phyloP scores from a whole-genome alignment of 1,284 basidiomycete genomes.

The Sphagnurus paluster region DNA sequence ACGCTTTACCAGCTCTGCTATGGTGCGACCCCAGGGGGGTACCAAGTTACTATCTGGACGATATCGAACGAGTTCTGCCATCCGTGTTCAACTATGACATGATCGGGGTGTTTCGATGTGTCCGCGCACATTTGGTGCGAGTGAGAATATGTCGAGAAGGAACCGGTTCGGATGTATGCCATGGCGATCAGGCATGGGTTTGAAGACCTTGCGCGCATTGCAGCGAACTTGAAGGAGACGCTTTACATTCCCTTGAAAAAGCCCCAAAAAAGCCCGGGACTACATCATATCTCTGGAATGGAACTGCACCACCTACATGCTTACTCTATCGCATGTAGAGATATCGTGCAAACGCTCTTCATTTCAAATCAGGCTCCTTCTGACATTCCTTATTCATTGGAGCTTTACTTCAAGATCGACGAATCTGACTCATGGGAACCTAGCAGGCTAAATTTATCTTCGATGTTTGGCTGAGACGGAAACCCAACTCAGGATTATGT shows the following conservation, averaged over 20 bases:
- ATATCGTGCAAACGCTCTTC: neutral
- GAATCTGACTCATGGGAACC: too few relatives aligned
- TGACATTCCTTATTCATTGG: too few relatives aligned
- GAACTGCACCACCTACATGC: slow-evolving; percentile 23
- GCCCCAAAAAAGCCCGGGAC: slow-evolving; percentile 16
- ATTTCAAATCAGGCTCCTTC: too few relatives aligned
- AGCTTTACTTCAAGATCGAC: too few relatives aligned
- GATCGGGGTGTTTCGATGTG: slow-evolving; percentile 13
- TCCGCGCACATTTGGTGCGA: too few relatives aligned
- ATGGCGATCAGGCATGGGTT: slow-evolving; percentile 11
- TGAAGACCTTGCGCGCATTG: slow-evolving; percentile 12
- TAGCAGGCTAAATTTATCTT: too few relatives aligned
- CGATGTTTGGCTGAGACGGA: too few relatives aligned
- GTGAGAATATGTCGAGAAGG: too few relatives aligned
- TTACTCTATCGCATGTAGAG: slow-evolving; percentile 16
- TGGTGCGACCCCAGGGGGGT: slow-evolving; percentile 22
- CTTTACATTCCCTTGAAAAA: slow-evolving; percentile 19
- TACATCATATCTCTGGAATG: slow-evolving; percentile 19
- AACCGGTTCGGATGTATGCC: too few relatives aligned
- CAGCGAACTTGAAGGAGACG: slow-evolving; percentile 21
- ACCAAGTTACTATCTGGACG: slow-evolving; percentile 12
- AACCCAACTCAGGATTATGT: too few relatives aligned
- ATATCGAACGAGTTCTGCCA: slow-evolving; percentile 18
- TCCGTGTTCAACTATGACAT: slow-evolving; percentile 25
- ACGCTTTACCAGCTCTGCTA: slow-evolving; percentile 5